Evolutionary conservation across 2,329 filamentous ascomycete genomes (phyloP), one percentile per base, ranked within the genome.

Genomic region (Peltaster fructicola): DNA sequence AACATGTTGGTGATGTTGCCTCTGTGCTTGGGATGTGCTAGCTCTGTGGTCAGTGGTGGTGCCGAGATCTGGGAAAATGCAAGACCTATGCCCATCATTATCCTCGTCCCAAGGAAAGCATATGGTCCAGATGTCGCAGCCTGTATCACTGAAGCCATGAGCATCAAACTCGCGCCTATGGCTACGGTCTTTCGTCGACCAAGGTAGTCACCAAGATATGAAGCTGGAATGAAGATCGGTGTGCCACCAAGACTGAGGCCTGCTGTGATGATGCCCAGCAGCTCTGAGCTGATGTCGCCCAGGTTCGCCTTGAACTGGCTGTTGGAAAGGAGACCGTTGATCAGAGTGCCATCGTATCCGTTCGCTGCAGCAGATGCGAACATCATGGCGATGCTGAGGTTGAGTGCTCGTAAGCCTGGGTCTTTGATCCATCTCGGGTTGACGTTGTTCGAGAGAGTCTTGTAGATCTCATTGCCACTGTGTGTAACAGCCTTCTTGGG

Each of bases 151-250:
- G 52, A 56, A 25, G 54, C 59, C 11, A 54, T 32, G 30, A 59
- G 38, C 56, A 61, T 61, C 28, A 62, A 41, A 9, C 50, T 11
- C 32, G 56, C 58, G 13, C 59, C 57, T 14, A 50, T 22, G 8
- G 32, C 31, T 12, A 39, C 38, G 19, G 34, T 38, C n/a, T 41
- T 38, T 8, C 41, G 36, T 8, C 41, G 33, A n/a, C 40, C 42
- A 19, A 34, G 30, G 30, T 34, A 37, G 19, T 45, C 42, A 25
- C 34, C 37, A 10, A 43, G 28, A 20, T 29, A 30, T 22, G 38
- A 35, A 3, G 36, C 37, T 11, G 37, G 36, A 13, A 38, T 31
- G 22, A 44, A 36, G 8, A 38, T 36, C 9, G 32, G 28, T 8
- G 35, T 23, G 31, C 36, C 38, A 14, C 41, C 41, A n/a, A 40